These are phyloP conservation scores for Podospora sp. DNA, from an alignment of 495 filamentous ascomycete species.

Conservation along the genomic window DNA sequence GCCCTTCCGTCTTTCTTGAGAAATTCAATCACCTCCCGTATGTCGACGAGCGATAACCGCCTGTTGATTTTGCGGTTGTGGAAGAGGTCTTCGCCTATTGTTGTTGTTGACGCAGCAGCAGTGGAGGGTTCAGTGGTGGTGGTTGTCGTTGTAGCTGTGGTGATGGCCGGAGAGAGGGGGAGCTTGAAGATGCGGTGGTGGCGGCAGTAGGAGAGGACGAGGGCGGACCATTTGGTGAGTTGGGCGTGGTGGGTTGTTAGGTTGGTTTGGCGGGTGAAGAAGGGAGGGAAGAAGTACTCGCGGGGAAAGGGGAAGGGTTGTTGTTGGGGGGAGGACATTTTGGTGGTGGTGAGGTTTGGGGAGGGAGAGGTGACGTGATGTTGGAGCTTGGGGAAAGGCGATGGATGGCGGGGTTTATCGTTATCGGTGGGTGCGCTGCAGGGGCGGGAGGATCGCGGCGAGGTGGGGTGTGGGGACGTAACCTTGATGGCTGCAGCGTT, in stretches of 20 bases:
- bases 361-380: slow-evolving; percentile 1
- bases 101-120: not conserved
- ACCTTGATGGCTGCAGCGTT: no score
- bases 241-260: slow-evolving; percentile 73
- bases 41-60: slow-evolving; percentile 62
- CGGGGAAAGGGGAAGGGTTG: slow-evolving; percentile 51
- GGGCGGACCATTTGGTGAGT: slow-evolving; percentile 78
- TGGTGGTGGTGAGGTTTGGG: not conserved
- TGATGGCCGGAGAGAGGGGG: slow-evolving; percentile 59
- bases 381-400: not conserved
- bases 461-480: not conserved
- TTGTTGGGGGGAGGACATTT: slow-evolving; percentile 18
- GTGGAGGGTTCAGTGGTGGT: not conserved
- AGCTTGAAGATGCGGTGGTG: slow-evolving; percentile 74
- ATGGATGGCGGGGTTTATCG: slow-evolving; percentile 14
- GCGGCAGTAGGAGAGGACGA: slow-evolving; percentile 83
- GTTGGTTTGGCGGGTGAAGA: slow-evolving; percentile 82
- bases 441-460: not conserved
- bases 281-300: slow-evolving; percentile 68
- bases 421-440: not conserved
- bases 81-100: slow-evolving; percentile 48
- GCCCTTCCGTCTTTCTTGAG: slow-evolving; percentile 70
- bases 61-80: slow-evolving; percentile 55
- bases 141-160: slow-evolving; percentile 1
- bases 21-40: slow-evolving; percentile 68